Base-by-base conservation (phyloP, 2,329 filamentous ascomycete species). In the Penicillium sp. region DNA sequence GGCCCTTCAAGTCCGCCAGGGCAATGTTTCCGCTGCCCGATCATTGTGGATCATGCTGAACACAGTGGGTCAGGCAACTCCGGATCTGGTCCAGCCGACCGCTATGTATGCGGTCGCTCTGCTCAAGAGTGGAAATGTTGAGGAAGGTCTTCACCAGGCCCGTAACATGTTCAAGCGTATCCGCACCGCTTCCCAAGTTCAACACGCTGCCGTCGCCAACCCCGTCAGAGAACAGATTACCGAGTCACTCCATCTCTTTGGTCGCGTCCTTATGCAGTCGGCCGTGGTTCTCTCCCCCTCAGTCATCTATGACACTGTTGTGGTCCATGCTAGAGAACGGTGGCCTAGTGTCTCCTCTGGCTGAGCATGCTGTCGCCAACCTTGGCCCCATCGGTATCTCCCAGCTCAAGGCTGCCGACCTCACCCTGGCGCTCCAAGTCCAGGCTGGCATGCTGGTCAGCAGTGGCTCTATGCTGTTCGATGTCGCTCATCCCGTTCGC, bases 51-150 rank as follows among this genome's bases (percentile, higher is more conserved):
- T 85, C 50, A 80, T 89, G 54, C 79, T 97, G 51, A 85, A 82
- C 57, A 71, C 70, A 11, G 66, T 85, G 56, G 80, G 84, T 67
- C 78, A 81, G 49, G 81, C 85, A 33, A 82, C 83, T 12, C 72
- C 81, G 51, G 79, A 85, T 31, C 88, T 95, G 73, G 88, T 96
- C 59, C 91, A 96, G 76, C 89, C 91, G 25, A 88, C 91, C 12
- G 85, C 90, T 55, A 96, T 97, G 91, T 96, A 93, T 68, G 86
- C 89, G 14, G 85, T 96, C 55, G 90, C 91, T 45, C 80, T 97
- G 73, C 88, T 97, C 69, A 89, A 90, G 51, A 90, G 89, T 60
- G 91, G 91, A 40, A 87, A 91, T 67, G 84, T 92, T 46, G 85
- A 88, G n/a, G 90, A 93, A 68, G 94, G 88, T 47, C 76, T 97